Percentiles rank a stretch among this genome's conserved stretches.
Evolutionary conservation across 768 basidiomycete species (phyloP).

Genomic region (Favolaschia claudopus): DNA sequence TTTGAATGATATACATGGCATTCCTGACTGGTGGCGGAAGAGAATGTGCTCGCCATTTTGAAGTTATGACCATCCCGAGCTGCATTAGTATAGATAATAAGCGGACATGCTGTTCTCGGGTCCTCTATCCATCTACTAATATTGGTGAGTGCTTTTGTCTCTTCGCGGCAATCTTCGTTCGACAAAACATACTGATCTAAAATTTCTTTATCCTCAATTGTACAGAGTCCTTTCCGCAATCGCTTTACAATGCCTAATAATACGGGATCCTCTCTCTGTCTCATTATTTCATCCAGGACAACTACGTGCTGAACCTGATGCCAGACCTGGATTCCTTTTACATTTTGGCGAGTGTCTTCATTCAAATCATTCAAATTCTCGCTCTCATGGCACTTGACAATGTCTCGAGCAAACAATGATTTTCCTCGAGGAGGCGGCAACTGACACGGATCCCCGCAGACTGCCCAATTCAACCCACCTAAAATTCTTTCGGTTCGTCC

Average conservation of each 20-base stretch:
- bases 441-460: constrained; percentile 14
- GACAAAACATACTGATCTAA: constrained; percentile 17
- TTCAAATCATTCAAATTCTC: constrained; percentile 16
- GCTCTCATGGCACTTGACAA: constrained; percentile 24
- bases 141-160: not conserved
- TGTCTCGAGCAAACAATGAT: constrained; percentile 10
- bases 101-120: not conserved
- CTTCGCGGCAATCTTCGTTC: constrained; percentile 8
- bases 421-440: constrained; percentile 3
- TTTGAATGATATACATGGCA: not conserved
- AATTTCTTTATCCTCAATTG: constrained; percentile 13
- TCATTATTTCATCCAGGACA: constrained; percentile 18
- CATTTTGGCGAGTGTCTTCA: constrained; percentile 9
- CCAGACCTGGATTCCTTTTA: too few relatives aligned
- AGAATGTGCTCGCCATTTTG: not conserved
- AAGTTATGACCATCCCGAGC: constrained; percentile 9
- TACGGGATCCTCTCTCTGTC: constrained; percentile 13
- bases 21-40: not conserved
- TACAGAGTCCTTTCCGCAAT: constrained; percentile 15
- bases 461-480: constrained; percentile 2
- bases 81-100: constrained; percentile 6
- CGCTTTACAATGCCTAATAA: constrained; percentile 14
- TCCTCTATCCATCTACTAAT: not conserved
- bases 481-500: not conserved
- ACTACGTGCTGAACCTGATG: constrained; percentile 17